Conservation (phyloP, 78 protist species). For the Dictyostelium brefeldianum region DNA sequence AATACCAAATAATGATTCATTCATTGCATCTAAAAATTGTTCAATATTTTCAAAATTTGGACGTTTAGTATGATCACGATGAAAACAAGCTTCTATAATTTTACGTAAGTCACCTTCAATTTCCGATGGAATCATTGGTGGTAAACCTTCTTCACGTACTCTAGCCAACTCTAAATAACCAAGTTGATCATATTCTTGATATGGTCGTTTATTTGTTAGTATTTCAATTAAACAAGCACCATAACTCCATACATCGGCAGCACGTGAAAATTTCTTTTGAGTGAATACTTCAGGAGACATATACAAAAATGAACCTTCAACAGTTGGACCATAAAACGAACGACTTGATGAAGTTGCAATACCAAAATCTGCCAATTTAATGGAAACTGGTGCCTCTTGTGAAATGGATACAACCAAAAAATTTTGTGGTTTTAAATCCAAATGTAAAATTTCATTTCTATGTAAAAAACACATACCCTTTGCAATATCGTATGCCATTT, state of each 20-base stretch:
- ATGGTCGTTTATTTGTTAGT: constrained; percentile 57
- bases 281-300: constrained; percentile 77
- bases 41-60: constrained; percentile 75
- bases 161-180: constrained; percentile 73
- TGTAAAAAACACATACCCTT: constrained; percentile 84
- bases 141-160: constrained; percentile 58
- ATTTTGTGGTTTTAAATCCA: constrained; percentile 82
- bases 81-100: constrained; percentile 63
- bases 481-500: constrained; percentile 81
- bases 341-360: constrained; percentile 60
- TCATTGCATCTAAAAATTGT: constrained; percentile 35
- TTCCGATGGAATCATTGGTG: constrained; percentile 54
- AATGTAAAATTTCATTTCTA: constrained; percentile 75
- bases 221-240: constrained; percentile 81
- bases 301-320: constrained; percentile 59
- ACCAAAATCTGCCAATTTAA: constrained; percentile 76
- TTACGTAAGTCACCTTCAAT: constrained; percentile 57
- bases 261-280: constrained; percentile 75
- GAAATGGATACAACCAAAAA: constrained; percentile 58
- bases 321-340: constrained; percentile 69
- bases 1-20: not conserved
- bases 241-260: constrained; percentile 80
- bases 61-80: constrained; percentile 62
- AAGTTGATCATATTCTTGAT: constrained; percentile 66
- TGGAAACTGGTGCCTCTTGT: constrained; percentile 61